Evolutionary conservation across 2,329 filamentous ascomycete species (phyloP), one percentile per base, ranked within the genome.

Genomic region (Metarhizium brunneum): DNA sequence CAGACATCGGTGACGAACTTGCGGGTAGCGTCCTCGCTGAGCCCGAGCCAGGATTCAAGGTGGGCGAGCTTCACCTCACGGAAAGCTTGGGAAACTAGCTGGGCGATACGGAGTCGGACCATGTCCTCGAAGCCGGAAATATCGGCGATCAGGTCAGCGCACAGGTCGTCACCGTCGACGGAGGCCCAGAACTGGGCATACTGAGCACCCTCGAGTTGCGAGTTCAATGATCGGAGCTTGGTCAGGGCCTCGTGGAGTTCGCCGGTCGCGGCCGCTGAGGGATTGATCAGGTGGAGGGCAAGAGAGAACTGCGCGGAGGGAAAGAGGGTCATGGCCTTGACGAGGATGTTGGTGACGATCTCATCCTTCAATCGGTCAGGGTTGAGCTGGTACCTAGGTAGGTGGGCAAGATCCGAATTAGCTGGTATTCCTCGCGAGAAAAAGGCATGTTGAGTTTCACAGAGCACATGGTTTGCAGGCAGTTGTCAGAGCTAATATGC

Each of bases 331-430:
- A 99, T 86, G 63, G 92, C 83, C 81, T 97, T 99, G 80, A 95
- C 92, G 72, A 99, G 90, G 77, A 97, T 88, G 82, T 97, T 97
- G 80, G 94, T 97, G 74, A 94, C 91, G 69, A 92, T 90, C 75
- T 99, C 94, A 69, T 96, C 89, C 79, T 94, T 92, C 70, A 92
- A 86, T 65, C 96, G 90, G 79, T 97, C 92, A 53, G 94, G 94
- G 84, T 99, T 99, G 78, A 99, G 96, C 79, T 99, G 95, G 82
- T 99, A 99, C 62, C 94, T 99, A 65, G 59, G 13, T 14, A 25
- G 49, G 29, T n/a, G 43, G 32, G 32, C 16, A 52, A 54, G 48
- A 48, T 52, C 50, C 43, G 18, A 11, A 47, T 47, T 45, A 36
- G 38, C 36, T 13, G 18, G 6, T 52, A 53, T 53, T 47, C 50